Conservation (phyloP, 1,284 basidiomycete genomes). For the Cystobasidiaceae sp. region DNA sequence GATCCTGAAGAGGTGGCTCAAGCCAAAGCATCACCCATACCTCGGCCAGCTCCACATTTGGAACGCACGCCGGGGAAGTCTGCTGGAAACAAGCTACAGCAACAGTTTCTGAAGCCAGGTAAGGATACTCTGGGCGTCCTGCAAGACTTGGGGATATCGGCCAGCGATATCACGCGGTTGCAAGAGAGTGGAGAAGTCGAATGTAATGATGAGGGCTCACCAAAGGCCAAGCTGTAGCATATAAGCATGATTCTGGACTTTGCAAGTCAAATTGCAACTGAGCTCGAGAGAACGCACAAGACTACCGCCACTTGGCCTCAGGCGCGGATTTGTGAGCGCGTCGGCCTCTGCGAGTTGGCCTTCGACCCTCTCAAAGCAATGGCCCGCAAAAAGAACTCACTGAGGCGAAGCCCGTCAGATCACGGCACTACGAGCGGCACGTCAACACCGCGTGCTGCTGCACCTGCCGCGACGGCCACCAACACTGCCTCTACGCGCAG, state of each 20-base stretch:
- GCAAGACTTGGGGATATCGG: constrained; percentile 34
- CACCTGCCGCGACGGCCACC: too few species aligned
- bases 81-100: constrained; percentile 23
- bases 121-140: constrained; percentile 44
- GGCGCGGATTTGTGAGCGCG: too few species aligned
- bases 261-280: too few species aligned
- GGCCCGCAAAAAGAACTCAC: constrained; percentile 10
- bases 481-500: too few species aligned
- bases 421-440: background rate
- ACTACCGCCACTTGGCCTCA: too few species aligned
- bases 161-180: background rate
- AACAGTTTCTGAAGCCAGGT: constrained; percentile 42
- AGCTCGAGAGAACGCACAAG: too few species aligned
- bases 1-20: constrained; percentile 22
- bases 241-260: too few species aligned
- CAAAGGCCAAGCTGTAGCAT: constrained; percentile 26
- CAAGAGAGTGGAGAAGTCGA: constrained; percentile 38
- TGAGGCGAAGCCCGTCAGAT: background rate
- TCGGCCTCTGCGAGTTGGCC: too few species aligned
- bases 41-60: constrained; percentile 43
- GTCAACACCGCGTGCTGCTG: background rate
- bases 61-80: constrained; percentile 42
- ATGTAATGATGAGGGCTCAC: too few species aligned
- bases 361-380: too few species aligned
- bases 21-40: constrained; percentile 40